These are phyloP conservation scores for Trypanosoma boissoni DNA, from an alignment of 208 protist genomes.

Conservation along the genomic window DNA sequence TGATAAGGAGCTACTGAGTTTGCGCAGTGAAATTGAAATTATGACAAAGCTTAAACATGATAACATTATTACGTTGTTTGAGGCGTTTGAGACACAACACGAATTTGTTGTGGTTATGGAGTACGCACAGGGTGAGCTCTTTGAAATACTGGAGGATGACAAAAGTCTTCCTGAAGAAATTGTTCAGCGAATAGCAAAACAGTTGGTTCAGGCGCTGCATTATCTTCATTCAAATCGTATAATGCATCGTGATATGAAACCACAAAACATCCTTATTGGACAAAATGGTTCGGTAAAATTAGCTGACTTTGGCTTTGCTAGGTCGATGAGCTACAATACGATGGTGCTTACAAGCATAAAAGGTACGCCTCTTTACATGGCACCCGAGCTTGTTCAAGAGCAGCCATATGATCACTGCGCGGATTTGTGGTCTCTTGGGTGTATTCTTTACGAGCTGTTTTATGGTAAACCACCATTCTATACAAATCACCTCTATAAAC, in stretches of 20 bases:
- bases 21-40: slow-evolving; percentile 96
- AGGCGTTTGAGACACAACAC: slow-evolving; percentile 95
- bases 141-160: slow-evolving; percentile 95
- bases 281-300: slow-evolving; percentile 95
- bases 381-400: slow-evolving; percentile 93
- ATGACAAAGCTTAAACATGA: slow-evolving; percentile 94
- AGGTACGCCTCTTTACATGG: slow-evolving; percentile 97
- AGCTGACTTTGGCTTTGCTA: slow-evolving; percentile 98
- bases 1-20: slow-evolving; percentile 90
- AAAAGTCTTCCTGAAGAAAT: slow-evolving; percentile 87
- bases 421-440: slow-evolving; percentile 98
- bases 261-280: slow-evolving; percentile 96
- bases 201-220: slow-evolving; percentile 95
- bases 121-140: slow-evolving; percentile 93
- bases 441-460: slow-evolving; percentile 98
- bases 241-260: slow-evolving; percentile 96
- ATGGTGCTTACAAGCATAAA: slow-evolving; percentile 96
- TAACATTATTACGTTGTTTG: slow-evolving; percentile 96
- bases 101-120: slow-evolving; percentile 95
- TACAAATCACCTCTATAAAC: slow-evolving; percentile 94
- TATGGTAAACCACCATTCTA: slow-evolving; percentile 96
- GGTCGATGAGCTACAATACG: slow-evolving; percentile 94
- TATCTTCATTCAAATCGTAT: slow-evolving; percentile 97
- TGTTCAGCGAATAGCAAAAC: slow-evolving; percentile 94
- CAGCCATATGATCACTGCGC: slow-evolving; percentile 93